Conservation (phyloP, 768 basidiomycete species). For the Boletellus sp. region DNA sequence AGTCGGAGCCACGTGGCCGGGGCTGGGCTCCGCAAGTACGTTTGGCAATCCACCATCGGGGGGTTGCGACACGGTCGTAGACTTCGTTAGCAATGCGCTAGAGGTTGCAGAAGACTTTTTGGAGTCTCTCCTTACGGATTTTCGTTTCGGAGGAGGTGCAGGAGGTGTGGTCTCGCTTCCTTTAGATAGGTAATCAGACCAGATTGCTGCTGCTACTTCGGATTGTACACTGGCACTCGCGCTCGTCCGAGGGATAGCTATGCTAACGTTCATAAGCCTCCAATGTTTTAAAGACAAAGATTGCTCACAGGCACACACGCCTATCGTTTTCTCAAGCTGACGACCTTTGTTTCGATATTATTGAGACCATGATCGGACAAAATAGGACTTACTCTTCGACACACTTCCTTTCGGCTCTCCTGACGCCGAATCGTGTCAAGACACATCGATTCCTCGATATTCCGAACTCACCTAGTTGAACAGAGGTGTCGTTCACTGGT, state of each 20-base stretch:
- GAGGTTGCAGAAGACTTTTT: constrained; percentile 5
- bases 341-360: constrained; percentile 9
- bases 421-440: constrained; percentile 4
- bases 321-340: background rate
- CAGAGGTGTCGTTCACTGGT: background rate
- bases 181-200: constrained; percentile 5
- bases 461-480: constrained; percentile 11
- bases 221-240: constrained; percentile 14
- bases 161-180: constrained; percentile 3
- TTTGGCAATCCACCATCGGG: background rate
- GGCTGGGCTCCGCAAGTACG: background rate
- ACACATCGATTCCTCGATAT: background rate
- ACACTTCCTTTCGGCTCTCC: background rate
- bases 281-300: constrained; percentile 2
- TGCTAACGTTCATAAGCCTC: constrained; percentile 21
- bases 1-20: background rate
- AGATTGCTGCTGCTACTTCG: constrained; percentile 20
- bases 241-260: constrained; percentile 18
- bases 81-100: background rate
- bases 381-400: constrained; percentile 9
- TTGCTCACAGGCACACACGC: constrained; percentile 16
- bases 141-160: constrained; percentile 8
- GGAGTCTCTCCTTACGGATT: constrained; percentile 4
- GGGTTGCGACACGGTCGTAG: background rate
- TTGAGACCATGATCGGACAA: background rate